Percentiles rank a stretch among this genome's conserved stretches.
Conservation (phyloP, 306 rosid genomes). For the Cercis canadensis region DNA sequence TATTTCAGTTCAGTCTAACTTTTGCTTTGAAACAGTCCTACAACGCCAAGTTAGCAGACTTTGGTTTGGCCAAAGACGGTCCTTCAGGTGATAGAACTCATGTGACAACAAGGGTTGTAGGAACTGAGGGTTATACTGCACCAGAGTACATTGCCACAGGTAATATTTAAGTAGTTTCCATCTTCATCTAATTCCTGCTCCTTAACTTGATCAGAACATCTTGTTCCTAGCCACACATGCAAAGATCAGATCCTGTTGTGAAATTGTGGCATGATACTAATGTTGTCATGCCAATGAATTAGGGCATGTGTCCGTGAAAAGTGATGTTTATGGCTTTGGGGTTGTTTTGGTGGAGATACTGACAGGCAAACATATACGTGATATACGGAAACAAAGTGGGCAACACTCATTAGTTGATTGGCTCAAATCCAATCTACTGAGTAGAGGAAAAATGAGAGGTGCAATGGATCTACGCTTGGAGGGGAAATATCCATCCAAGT, state of each 20-base stretch:
- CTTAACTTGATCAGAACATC: not conserved
- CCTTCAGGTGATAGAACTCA: conserved; percentile 72
- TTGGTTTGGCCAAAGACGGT: conserved; percentile 79
- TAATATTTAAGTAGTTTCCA: conserved; percentile 31
- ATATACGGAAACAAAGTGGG: conserved; percentile 44
- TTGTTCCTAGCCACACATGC: not conserved
- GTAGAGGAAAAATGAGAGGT: conserved; percentile 59
- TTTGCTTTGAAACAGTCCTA: conserved; percentile 57
- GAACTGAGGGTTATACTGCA: conserved; percentile 83
- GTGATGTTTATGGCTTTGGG: conserved; percentile 91
- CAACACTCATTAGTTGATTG: conserved; percentile 54
- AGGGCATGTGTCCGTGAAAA: conserved; percentile 83
- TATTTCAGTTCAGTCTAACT: conserved; percentile 1
- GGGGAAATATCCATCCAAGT: conserved; percentile 78
- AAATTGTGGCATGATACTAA: not conserved
- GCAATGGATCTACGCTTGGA: conserved; percentile 76
- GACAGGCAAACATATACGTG: conserved; percentile 63
- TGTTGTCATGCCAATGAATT: conserved; percentile 25
- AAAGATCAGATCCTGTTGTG: too few species aligned
- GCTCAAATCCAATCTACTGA: conserved; percentile 71
- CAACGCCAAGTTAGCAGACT: conserved; percentile 76
- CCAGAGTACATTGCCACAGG: conserved; percentile 84
- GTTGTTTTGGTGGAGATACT: conserved; percentile 77
- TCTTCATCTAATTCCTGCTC: not conserved
- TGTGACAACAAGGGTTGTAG: conserved; percentile 73